Percentiles rank a stretch among this genome's conserved stretches.
These are phyloP conservation scores for Pyronema omphalodes DNA, from an alignment of 495 filamentous ascomycete genomes.

Conservation along the genomic window DNA sequence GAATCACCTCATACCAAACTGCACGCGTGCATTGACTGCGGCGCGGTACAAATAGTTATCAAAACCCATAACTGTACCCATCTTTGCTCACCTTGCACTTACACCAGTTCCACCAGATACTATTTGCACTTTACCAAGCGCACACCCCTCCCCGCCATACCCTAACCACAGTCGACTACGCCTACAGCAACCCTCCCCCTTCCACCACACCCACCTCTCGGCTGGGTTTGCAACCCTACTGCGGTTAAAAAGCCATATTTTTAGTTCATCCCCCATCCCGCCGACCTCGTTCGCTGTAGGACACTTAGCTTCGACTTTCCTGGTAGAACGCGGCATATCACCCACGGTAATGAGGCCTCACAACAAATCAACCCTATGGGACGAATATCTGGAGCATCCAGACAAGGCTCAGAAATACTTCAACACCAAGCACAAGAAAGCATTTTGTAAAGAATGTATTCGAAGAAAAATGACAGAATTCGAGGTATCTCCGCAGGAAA, in stretches of 20 bases:
- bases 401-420: background rate
- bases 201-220: too few species aligned
- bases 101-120: background rate
- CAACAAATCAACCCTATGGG: constrained; percentile 7
- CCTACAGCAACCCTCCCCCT: too few species aligned
- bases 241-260: too few species aligned
- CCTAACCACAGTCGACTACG: too few species aligned
- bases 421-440: constrained; percentile 8
- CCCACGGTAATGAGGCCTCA: constrained; percentile 1
- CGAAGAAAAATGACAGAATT: background rate
- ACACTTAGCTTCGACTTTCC: too few species aligned
- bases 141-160: too few species aligned
- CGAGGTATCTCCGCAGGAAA: background rate
- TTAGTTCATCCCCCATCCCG: too few species aligned
- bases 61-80: background rate
- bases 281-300: too few species aligned
- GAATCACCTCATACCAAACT: background rate
- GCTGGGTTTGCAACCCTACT: too few species aligned
- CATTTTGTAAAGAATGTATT: constrained; percentile 3
- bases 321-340: too few species aligned
- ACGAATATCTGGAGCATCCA: constrained; percentile 4
- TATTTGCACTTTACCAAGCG: too few species aligned
- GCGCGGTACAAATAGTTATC: background rate
- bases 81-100: background rate
- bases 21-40: background rate